Percentiles rank a stretch among this genome's conserved stretches.
These are phyloP conservation scores for Trichothecium roseum DNA, from an alignment of 2,329 filamentous ascomycete genomes.

Conservation along the genomic window DNA sequence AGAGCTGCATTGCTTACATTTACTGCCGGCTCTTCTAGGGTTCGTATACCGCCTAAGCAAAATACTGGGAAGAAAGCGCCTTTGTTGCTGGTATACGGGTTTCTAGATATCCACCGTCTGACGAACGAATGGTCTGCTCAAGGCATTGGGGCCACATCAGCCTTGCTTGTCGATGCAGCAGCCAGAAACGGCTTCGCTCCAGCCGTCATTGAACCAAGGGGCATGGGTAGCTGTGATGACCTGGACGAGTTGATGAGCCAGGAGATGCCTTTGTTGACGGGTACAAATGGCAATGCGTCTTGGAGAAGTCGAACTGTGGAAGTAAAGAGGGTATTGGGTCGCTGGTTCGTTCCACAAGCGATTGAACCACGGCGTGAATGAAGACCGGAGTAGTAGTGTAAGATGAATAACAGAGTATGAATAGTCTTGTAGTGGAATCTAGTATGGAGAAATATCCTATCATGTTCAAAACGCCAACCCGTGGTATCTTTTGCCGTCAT, in stretches of 20 bases:
- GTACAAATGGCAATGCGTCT: constrained; percentile 38
- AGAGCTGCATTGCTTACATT: constrained; percentile 63
- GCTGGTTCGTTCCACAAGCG: constrained; percentile 46
- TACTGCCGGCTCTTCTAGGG: constrained; percentile 22
- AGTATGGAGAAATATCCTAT: too few species aligned
- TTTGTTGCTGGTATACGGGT: constrained; percentile 52
- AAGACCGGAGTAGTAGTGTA: too few species aligned
- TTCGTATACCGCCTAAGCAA: constrained; percentile 24
- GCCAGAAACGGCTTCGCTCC: constrained; percentile 30
- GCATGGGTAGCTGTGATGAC: constrained; percentile 5
- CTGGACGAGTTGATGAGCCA: constrained; percentile 34
- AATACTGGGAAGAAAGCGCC: constrained; percentile 16
- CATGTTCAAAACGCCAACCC: constrained; percentile 23
- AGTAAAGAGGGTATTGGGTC: constrained; percentile 44
- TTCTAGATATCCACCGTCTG: constrained; percentile 53
- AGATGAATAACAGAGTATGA: too few species aligned
- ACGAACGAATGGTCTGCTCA: constrained; percentile 69
- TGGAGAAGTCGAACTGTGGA: constrained; percentile 51
- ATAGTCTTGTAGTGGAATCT: too few species aligned
- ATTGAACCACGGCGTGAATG: too few species aligned
- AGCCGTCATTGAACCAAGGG: constrained; percentile 35
- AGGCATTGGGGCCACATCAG: constrained; percentile 53
- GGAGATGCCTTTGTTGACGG: constrained; percentile 51
- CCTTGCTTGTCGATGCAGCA: constrained; percentile 53
- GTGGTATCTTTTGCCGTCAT: constrained; percentile 22